A percentile compares a stretch with the other conserved stretches of the same genome.
phyloP scores from a whole-genome alignment of 75 land plant genomes.

The Cryptomeria japonica region DNA sequence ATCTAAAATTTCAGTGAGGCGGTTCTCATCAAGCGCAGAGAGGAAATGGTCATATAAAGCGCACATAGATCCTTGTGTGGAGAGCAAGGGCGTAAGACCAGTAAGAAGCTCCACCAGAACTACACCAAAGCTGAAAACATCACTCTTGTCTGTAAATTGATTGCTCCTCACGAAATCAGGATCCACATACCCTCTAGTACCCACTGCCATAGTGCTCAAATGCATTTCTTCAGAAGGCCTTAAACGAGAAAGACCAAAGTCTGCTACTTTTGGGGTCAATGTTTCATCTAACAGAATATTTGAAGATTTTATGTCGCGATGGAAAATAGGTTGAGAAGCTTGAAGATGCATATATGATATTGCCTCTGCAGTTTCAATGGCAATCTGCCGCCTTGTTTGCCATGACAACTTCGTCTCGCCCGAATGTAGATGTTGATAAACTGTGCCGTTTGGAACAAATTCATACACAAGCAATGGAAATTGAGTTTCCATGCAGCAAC shows the following conservation, averaged over 20 bases:
- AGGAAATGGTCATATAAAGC: not conserved
- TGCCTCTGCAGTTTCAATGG: conserved; percentile 66
- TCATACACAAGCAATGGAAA: conserved; percentile 62
- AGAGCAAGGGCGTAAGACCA: not conserved
- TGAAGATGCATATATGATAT: conserved; percentile 75
- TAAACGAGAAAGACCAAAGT: conserved; percentile 79
- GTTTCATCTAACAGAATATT: conserved; percentile 81
- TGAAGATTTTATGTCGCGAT: conserved; percentile 82
- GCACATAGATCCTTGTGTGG: not conserved
- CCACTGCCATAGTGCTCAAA: not conserved
- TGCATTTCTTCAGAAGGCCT: not conserved
- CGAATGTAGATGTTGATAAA: conserved; percentile 71
- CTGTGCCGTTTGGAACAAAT: conserved; percentile 68
- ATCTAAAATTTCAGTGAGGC: not conserved
- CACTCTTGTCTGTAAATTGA: conserved; percentile 57
- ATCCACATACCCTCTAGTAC: too few species aligned
- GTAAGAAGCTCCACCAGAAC: too few species aligned
- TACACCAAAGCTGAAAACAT: conserved; percentile 89
- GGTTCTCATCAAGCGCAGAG: not conserved
- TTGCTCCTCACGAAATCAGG: conserved; percentile 60
- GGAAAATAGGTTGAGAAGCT: conserved; percentile 61
- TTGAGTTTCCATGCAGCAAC: conserved; percentile 57
- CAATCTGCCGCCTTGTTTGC: conserved; percentile 63
- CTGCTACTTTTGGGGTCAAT: conserved; percentile 73
- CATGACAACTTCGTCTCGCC: conserved; percentile 30